Base-by-base conservation (phyloP, 1,284 basidiomycete genomes). In the Stygiomarasmius scandens region DNA sequence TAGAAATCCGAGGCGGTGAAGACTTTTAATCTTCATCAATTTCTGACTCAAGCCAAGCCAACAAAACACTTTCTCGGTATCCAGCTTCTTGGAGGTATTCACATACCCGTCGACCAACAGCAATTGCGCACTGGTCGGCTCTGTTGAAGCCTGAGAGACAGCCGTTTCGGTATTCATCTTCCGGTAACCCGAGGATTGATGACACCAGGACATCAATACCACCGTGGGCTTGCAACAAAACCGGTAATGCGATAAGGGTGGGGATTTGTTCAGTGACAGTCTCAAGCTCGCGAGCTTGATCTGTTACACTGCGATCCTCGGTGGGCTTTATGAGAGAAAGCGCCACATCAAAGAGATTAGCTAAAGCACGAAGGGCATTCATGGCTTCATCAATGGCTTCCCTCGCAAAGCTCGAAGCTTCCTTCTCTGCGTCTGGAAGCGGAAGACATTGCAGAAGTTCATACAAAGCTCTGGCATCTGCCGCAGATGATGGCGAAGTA, bases 361-460 rank as follows among this genome's bases (percentile, higher is more conserved):
- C 74, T 20, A 92, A 71, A 19, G 83, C 78, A 61, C 77, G 74
- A 25, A 92, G 73, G 8, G 84, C 85, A 54, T 81, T 81, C 64
- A 87, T 85, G 0, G 87, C 90, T 66, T 92, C 90, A 49, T 88
- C 84, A 3, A 92, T 89, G 2, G 87, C 90, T 66, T 92, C 90
- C 23, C 78, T 76, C 11, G 90, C 89, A 19, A 90, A 70, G 27
- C 73, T 74, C 5, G 77, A 78, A 11, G 72, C 67, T 60, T 74
- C 74, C 43, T 76, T 78, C 48, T 77, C 75, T 20, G 71, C 71
- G 4, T 65, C 70, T n/a, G 89, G 90, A 19, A 83, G 81, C 22
- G 90, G 88, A 32, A 92, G 75, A 32, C 73, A 69, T 52, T 69
- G 73, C 43, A 92, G 73, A 20, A 90, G 73, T 53, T 87, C 82